Evolutionary conservation across 2,329 filamentous ascomycete species (phyloP).

Genomic region (Aspergillus flavus): DNA sequence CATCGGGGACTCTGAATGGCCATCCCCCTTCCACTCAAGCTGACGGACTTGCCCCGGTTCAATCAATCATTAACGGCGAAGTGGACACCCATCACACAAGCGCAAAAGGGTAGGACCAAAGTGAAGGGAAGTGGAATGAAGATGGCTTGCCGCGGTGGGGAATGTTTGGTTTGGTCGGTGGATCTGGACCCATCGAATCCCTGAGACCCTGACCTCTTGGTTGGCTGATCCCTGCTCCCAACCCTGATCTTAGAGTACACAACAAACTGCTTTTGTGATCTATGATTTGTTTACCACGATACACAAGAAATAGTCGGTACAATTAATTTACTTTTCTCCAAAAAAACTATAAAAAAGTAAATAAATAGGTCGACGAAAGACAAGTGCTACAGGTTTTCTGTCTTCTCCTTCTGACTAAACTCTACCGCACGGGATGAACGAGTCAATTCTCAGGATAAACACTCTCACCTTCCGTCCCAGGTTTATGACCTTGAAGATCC

Average conservation of each 20-base stretch:
- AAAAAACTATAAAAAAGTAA: neutral
- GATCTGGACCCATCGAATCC: conserved; percentile 6
- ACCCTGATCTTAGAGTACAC: neutral
- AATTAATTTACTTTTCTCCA: neutral
- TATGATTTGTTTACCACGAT: neutral
- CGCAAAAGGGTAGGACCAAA: too few relatives aligned
- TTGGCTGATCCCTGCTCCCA: conserved; percentile 6
- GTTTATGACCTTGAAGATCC: neutral
- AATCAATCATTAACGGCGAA: conserved; percentile 6
- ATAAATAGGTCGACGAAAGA: neutral
- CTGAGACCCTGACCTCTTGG: conserved; percentile 5
- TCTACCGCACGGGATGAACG: neutral
- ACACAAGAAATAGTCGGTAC: neutral
- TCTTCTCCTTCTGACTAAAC: neutral
- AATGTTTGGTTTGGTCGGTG: conserved; percentile 6
- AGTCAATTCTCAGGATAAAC: neutral
- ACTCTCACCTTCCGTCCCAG: neutral
- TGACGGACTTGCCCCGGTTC: neutral
- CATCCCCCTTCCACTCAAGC: neutral
- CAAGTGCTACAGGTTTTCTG: neutral
- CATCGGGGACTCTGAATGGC: neutral
- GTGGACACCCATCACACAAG: neutral
- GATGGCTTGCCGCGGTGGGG: conserved; percentile 15
- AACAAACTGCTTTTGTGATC: neutral
- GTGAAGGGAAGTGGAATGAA: conserved; percentile 12